Evolutionary conservation across 768 basidiomycete genomes (phyloP).

Genomic region (Termitomyces sp.): DNA sequence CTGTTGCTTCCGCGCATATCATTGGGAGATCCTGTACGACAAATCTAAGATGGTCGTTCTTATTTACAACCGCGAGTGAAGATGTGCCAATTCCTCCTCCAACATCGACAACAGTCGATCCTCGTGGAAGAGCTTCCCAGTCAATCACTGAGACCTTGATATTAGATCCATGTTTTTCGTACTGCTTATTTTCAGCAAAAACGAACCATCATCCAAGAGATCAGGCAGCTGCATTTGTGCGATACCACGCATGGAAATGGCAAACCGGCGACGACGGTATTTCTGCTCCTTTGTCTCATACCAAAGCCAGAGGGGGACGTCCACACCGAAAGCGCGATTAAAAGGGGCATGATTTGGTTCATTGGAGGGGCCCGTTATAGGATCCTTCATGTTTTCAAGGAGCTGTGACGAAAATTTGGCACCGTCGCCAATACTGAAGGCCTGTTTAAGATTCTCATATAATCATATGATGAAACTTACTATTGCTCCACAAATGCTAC

Average conservation of each 20-base stretch:
- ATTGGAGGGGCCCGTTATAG: conserved; percentile 10
- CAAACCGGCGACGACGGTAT: conserved; percentile 5
- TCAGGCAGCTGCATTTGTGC: not conserved
- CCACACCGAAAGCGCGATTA: not conserved
- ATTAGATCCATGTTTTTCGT: too few species aligned
- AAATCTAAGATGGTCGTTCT: conserved; percentile 15
- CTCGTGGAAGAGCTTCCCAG: too few species aligned
- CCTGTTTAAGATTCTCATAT: not conserved
- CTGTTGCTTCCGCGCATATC: conserved; percentile 14
- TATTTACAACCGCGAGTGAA: conserved; percentile 16
- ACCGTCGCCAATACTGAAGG: too few species aligned
- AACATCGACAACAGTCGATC: too few species aligned
- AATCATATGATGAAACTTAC: conserved; percentile 8
- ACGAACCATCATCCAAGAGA: too few species aligned
- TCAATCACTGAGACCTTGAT: too few species aligned
- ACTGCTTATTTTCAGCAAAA: too few species aligned
- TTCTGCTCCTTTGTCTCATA: not conserved
- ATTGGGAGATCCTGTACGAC: conserved; percentile 21
- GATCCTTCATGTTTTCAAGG: conserved; percentile 22
- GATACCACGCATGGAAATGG: not conserved
- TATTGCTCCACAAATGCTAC: conserved; percentile 20
- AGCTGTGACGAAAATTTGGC: conserved; percentile 19
- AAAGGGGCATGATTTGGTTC: too few species aligned
- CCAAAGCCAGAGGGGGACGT: conserved; percentile 1
- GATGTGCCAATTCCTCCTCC: too few species aligned